Conservation (phyloP, 768 basidiomycete genomes). For the Russula sp. region DNA sequence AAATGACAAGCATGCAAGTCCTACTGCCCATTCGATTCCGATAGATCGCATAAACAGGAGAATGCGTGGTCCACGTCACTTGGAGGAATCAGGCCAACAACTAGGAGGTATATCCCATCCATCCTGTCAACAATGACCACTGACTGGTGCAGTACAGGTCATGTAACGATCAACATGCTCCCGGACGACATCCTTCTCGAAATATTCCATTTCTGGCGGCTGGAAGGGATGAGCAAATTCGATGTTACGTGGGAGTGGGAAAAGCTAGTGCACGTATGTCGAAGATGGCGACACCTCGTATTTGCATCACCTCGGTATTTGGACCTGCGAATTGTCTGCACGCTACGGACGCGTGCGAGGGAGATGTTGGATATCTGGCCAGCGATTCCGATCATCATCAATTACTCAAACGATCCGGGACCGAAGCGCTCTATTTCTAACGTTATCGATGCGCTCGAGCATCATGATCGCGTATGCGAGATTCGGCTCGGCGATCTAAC, state of each 20-base stretch:
- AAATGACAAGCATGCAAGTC: no score
- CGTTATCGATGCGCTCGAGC: neutral
- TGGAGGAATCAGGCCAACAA: no score
- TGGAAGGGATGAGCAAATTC: no score
- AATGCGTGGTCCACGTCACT: no score
- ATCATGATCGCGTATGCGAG: neutral
- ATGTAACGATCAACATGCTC: neutral
- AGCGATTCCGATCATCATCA: neutral
- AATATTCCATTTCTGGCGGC: conserved; percentile 3
- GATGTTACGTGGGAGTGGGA: neutral
- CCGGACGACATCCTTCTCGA: neutral
- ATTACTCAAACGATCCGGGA: neutral
- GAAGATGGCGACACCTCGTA: neutral
- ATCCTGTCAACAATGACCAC: no score
- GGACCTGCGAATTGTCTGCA: neutral
- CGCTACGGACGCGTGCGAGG: neutral
- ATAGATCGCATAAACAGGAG: no score
- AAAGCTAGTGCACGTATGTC: neutral
- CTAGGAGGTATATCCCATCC: no score
- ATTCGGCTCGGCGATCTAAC: neutral
- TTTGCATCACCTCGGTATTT: neutral
- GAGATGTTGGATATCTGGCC: neutral
- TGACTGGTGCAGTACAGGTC: no score
- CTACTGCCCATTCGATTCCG: no score
- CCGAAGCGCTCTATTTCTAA: neutral